A percentile compares a stretch with the other conserved stretches of the same genome.
phyloP scores from a whole-genome alignment of 2,329 filamentous ascomycete genomes.

The Alternaria arbusti region DNA sequence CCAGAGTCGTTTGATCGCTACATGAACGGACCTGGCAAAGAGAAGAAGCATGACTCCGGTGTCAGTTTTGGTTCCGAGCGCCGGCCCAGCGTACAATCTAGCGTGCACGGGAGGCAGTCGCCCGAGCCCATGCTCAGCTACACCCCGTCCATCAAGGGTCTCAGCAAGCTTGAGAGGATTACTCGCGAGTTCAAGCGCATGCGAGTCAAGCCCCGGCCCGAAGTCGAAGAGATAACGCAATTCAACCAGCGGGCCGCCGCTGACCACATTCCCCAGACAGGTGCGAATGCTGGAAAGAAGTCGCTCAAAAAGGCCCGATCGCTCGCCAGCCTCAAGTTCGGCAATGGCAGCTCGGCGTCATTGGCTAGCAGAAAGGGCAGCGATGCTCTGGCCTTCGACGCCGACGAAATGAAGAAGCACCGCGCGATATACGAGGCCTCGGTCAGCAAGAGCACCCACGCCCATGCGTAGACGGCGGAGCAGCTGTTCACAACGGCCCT shows the following conservation, averaged over 20 bases:
- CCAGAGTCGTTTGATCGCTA: slow-evolving; percentile 44
- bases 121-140: slow-evolving; percentile 25
- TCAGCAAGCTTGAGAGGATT: slow-evolving; percentile 64
- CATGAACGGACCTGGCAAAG: slow-evolving; percentile 48
- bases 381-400: slow-evolving; percentile 42
- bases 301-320: slow-evolving; percentile 47
- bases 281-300: slow-evolving; percentile 40
- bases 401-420: slow-evolving; percentile 46
- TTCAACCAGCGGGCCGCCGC: slow-evolving; percentile 31
- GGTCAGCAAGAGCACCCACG: slow-evolving; percentile 15
- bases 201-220: slow-evolving; percentile 58
- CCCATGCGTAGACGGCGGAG: slow-evolving; percentile 5
- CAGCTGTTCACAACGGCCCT: slow-evolving; percentile 6
- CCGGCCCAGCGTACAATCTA: slow-evolving; percentile 38
- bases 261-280: slow-evolving; percentile 20
- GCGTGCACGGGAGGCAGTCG: slow-evolving; percentile 32
- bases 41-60: slow-evolving; percentile 68
- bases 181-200: slow-evolving; percentile 66
- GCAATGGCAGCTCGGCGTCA: slow-evolving; percentile 41
- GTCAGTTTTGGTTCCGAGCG: slow-evolving; percentile 61
- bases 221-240: slow-evolving; percentile 57
- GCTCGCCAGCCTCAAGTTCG: slow-evolving; percentile 38
- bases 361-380: slow-evolving; percentile 43
- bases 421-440: slow-evolving; percentile 45
- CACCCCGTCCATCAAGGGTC: slow-evolving; percentile 34